Evolutionary conservation across 345 rosid species (phyloP), one percentile per base, ranked within the genome.

Genomic region (Syzygium aromaticum): DNA sequence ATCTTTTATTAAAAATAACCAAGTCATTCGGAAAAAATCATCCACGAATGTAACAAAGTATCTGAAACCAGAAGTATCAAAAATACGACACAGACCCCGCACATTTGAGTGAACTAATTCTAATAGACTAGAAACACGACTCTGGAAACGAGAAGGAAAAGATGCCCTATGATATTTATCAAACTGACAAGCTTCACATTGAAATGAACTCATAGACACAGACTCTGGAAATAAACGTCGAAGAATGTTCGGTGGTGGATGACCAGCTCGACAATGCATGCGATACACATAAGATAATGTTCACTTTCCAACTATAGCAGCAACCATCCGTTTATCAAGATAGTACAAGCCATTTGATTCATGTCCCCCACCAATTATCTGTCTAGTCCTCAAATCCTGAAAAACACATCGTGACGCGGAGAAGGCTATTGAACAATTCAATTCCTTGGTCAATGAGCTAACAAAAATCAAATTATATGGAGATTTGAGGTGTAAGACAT

Each of bases 361-460:
- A 27, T 12, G 33, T 3, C 17, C 67, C 0, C 17, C 8, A 12
- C 8, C 8, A 59, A 27, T 59, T 17, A 27, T 27, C 3, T 59
- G 3, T 0, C 33, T 17, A 27, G 14, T 27, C 17, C 33, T 59
- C 1, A 27, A 2, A 59, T 27, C 7, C 14, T 59, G 8, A 59
- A 59, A 59, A 25, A 59, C 33, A 59, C 7, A 0, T 5, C 0
- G 0, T 5, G 33, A 59, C 2, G 8, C 13, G 0, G 17, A 27
- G 27, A 59, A 40, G 43, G 4, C 27, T 27, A 27, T 3, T 11
- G 16, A 59, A 27, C 17, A 27, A 59, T 59, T 59, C 4, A 12
- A 1, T 27, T 59, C 30, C 7, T 59, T 59, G 27, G 30, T 27
- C 13, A 59, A 59, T 25, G 8, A 59, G 1, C 67, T 59, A 27